Evolutionary conservation across 257 asterid genomes (phyloP), one percentile per base, ranked within the genome.

Genomic region (Thymus quinquecostatus): DNA sequence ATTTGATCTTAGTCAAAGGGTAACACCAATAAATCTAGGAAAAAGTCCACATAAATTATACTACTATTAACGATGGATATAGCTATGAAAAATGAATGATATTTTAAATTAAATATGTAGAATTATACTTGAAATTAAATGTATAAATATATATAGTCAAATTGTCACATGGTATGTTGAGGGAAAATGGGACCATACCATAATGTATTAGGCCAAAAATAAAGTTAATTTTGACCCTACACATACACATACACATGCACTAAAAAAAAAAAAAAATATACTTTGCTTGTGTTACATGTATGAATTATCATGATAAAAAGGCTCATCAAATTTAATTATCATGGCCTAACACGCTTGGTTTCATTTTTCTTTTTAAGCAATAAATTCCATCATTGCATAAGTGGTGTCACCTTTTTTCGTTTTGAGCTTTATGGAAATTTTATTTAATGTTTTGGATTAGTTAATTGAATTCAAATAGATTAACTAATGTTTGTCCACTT

Each of bases 311-410:
- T 84, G 62, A 81, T 77, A 76, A 27, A 66, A 72, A 36, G 44
- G 44, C 53, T 41, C 50, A 81, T 75, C 81, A 60, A 34, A 54
- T 41, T 73, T 68, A 30, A 74, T 45, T 71, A 53, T 67, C 63
- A 77, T 88, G 86, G 41, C 86, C 86, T 79, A 83, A 84, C 88
- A 72, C 61, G 83, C 88, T 79, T 81, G 88, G 83, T 29, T 70
- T 59, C 10, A 10, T 61, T 75, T 62, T 58, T 30, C 41, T 27
- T 70, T 72, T 80, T 13, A 62, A 59, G 53, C 72, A 58, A 60
- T 66, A 14, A 29, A 27, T 44, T 66, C 38, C 9, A 72, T 62
- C 69, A 68, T 61, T 75, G 53, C 69, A 60, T 41, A 41, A n/a
- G 38, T 8, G 2, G 1, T 10, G 67, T 34, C 62, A n/a, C 40